These are phyloP conservation scores for Wickerhamomyces chaumierensis DNA, from an alignment of 805 yeast species.

Conservation along the genomic window DNA sequence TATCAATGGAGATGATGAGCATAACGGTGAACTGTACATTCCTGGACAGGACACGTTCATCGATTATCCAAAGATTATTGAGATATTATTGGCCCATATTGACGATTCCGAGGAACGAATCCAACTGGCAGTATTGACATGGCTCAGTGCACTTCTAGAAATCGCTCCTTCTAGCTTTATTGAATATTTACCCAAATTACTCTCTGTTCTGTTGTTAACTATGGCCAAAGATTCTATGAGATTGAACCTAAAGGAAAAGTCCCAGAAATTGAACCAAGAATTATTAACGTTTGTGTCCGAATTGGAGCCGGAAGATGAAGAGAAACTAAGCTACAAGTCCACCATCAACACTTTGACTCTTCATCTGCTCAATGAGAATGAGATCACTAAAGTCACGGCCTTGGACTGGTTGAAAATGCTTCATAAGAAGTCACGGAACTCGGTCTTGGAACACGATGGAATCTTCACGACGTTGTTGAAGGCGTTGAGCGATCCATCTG, in stretches of 20 bases:
- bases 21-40: conserved; percentile 45
- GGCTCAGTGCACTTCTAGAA: conserved; percentile 68
- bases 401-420: conserved; percentile 84
- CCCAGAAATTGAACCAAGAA: conserved; percentile 44
- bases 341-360: conserved; percentile 62
- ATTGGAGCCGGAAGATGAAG: conserved; percentile 18
- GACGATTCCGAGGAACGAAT: conserved; percentile 62
- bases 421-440: conserved; percentile 55
- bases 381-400: conserved; percentile 71
- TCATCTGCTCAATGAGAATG: conserved; percentile 67
- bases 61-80: conserved; percentile 71
- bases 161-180: conserved; percentile 70
- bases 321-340: conserved; percentile 36
- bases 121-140: conserved; percentile 65
- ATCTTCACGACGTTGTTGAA: conserved; percentile 70
- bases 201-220: conserved; percentile 55
- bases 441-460: conserved; percentile 42
- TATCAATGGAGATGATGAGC: conserved; percentile 13
- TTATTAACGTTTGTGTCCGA: conserved; percentile 35
- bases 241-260: conserved; percentile 38
- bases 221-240: conserved; percentile 32
- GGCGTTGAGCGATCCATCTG: conserved; percentile 61
- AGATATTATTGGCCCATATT: conserved; percentile 70
- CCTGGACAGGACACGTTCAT: conserved; percentile 77
- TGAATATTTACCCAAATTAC: conserved; percentile 61